Conservation (phyloP, 305 asterid species). For the Solanum hybrid region DNA sequence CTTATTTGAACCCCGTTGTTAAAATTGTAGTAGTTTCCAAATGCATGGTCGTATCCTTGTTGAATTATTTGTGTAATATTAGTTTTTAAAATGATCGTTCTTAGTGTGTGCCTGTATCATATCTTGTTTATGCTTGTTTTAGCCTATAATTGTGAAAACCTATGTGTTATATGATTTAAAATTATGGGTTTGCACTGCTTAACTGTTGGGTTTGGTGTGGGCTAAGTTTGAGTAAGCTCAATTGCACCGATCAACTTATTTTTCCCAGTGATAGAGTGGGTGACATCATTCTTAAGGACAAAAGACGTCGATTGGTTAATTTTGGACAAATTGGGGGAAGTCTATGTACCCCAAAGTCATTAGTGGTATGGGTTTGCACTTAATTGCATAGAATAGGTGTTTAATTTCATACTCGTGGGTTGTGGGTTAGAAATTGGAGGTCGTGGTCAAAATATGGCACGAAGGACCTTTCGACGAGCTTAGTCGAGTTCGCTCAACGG, state of each 20-base stretch:
- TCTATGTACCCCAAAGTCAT: not conserved
- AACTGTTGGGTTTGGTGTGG: not conserved
- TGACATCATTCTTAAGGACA: not conserved
- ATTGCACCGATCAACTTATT: not conserved
- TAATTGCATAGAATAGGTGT: too few species aligned
- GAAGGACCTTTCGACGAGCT: not conserved
- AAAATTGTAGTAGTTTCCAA: not conserved
- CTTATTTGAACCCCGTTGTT: too few species aligned
- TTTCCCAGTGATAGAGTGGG: not conserved
- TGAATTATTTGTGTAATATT: not conserved
- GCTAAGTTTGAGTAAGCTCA: not conserved
- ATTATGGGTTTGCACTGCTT: not conserved
- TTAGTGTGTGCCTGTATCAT: not conserved
- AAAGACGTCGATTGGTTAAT: not conserved
- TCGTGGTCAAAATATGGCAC: not conserved
- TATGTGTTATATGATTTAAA: too few species aligned
- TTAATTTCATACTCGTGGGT: not conserved
- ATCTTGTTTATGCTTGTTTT: not conserved
- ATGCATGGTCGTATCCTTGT: not conserved
- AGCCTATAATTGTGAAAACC: not conserved
- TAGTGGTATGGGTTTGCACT: too few species aligned
- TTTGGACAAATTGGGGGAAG: not conserved
- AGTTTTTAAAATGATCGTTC: too few species aligned
- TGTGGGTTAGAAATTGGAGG: not conserved
- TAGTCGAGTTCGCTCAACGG: not conserved